Evolutionary conservation across 2,329 filamentous ascomycete species (phyloP).

Genomic region (Neocucurbitaria cava): DNA sequence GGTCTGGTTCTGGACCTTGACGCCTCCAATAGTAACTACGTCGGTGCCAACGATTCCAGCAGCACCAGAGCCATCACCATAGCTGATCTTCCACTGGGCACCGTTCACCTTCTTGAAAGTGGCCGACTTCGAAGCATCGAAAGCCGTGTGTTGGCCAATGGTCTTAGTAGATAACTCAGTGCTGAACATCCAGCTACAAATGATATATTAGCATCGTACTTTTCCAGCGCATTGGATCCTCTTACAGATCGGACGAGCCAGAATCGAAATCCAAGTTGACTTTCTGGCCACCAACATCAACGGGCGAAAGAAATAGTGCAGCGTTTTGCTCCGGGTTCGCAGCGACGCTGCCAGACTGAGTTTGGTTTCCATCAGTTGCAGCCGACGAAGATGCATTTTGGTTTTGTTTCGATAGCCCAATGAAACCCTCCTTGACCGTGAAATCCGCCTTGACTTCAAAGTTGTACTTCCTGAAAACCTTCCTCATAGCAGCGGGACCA

Average conservation of each 20-base stretch:
- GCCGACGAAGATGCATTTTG: constrained; percentile 33
- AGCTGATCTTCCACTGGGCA: constrained; percentile 68
- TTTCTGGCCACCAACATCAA: constrained; percentile 72
- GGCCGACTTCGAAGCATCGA: constrained; percentile 60
- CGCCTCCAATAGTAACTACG: constrained; percentile 70
- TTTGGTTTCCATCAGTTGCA: constrained; percentile 40
- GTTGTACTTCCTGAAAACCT: constrained; percentile 73
- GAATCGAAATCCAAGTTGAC: constrained; percentile 76
- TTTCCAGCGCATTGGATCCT: neutral
- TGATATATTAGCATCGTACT: constrained; percentile 15
- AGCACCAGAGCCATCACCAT: constrained; percentile 71
- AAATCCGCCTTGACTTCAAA: constrained; percentile 40
- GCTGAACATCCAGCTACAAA: constrained; percentile 71
- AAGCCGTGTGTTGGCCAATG: constrained; percentile 62
- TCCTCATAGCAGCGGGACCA: constrained; percentile 68
- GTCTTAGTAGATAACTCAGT: constrained; percentile 58
- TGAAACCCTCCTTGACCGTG: constrained; percentile 46
- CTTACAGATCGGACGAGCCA: constrained; percentile 74
- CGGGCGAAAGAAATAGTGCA: constrained; percentile 72
- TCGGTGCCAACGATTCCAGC: constrained; percentile 72
- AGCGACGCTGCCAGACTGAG: constrained; percentile 67
- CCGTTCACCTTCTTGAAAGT: constrained; percentile 59
- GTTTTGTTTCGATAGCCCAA: constrained; percentile 34
- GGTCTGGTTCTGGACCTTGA: constrained; percentile 67
- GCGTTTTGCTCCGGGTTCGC: constrained; percentile 71